These are phyloP conservation scores for Quercus agrifolia DNA, from an alignment of 306 rosid species.

Conservation along the genomic window DNA sequence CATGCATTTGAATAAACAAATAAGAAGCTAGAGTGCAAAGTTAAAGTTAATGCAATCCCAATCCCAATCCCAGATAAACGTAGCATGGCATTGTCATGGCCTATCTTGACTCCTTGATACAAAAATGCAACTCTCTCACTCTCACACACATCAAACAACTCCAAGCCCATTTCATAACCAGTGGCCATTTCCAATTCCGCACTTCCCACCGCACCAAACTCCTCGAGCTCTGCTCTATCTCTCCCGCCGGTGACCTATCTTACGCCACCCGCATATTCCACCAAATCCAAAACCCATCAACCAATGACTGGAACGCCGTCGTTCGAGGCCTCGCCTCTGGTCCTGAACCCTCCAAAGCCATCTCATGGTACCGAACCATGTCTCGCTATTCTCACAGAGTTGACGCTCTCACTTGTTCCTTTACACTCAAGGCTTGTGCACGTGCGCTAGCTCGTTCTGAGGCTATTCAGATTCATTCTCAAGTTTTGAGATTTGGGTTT, in stretches of 20 bases:
- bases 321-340: constrained; percentile 78
- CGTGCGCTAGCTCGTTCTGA: constrained; percentile 65
- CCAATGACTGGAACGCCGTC: constrained; percentile 80
- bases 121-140: constrained; percentile 55
- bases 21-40: too few species aligned
- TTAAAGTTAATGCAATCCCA: too few species aligned
- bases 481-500: constrained; percentile 54
- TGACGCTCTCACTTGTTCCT: constrained; percentile 84
- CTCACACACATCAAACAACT: constrained; percentile 52
- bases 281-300: constrained; percentile 47
- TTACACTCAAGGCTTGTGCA: constrained; percentile 78
- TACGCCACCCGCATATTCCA: constrained; percentile 52
- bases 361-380: constrained; percentile 56
- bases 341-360: constrained; percentile 60
- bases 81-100: constrained; percentile 46
- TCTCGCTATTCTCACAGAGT: constrained; percentile 33
- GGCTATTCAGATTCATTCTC: constrained; percentile 70
- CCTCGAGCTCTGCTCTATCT: constrained; percentile 64
- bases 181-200: constrained; percentile 54
- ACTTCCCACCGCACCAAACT: constrained; percentile 60
- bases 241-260: constrained; percentile 55
- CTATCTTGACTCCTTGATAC: constrained; percentile 33
- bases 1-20: too few species aligned
- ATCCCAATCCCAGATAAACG: neutral
- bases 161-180: constrained; percentile 62